Evolutionary conservation across 805 yeast genomes (phyloP).

Genomic region (Blastobotrys americana): DNA sequence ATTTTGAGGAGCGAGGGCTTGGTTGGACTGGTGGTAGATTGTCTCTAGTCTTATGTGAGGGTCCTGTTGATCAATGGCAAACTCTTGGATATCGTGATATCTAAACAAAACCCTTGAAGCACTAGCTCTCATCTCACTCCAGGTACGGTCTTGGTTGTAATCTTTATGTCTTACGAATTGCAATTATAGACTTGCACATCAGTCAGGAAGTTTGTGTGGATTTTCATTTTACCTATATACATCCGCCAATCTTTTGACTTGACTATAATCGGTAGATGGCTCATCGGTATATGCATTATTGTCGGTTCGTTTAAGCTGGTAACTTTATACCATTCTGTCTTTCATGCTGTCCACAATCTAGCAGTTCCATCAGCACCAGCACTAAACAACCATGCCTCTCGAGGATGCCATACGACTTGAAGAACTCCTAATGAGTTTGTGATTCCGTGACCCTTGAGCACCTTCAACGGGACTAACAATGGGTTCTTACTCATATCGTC

Average conservation of each 20-base stretch:
- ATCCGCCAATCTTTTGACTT: too few relatives aligned
- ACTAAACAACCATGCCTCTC: constrained; percentile 95
- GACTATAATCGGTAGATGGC: too few relatives aligned
- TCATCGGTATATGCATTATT: too few relatives aligned
- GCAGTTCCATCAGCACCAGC: constrained; percentile 97
- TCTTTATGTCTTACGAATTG: too few relatives aligned
- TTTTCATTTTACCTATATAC: too few relatives aligned
- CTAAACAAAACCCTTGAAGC: too few relatives aligned
- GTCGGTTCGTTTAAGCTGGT: too few relatives aligned
- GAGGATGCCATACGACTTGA: constrained; percentile 90
- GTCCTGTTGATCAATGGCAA: constrained; percentile 64
- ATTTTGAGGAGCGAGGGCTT: constrained; percentile 32
- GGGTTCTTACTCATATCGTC: constrained; percentile 95
- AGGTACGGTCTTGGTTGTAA: too few relatives aligned
- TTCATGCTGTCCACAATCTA: constrained; percentile 93
- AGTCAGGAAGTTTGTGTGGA: too few relatives aligned
- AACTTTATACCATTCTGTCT: too few relatives aligned
- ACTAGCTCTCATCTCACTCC: too few relatives aligned
- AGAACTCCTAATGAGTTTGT: constrained; percentile 78
- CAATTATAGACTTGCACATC: too few relatives aligned
- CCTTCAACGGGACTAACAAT: constrained; percentile 89
- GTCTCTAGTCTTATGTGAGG: constrained; percentile 61
- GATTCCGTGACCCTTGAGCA: constrained; percentile 82
- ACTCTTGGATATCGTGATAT: constrained; percentile 43
- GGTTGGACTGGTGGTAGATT: constrained; percentile 68